Evolutionary conservation across 768 basidiomycete species (phyloP).

Genomic region (Boletus rex-veris): DNA sequence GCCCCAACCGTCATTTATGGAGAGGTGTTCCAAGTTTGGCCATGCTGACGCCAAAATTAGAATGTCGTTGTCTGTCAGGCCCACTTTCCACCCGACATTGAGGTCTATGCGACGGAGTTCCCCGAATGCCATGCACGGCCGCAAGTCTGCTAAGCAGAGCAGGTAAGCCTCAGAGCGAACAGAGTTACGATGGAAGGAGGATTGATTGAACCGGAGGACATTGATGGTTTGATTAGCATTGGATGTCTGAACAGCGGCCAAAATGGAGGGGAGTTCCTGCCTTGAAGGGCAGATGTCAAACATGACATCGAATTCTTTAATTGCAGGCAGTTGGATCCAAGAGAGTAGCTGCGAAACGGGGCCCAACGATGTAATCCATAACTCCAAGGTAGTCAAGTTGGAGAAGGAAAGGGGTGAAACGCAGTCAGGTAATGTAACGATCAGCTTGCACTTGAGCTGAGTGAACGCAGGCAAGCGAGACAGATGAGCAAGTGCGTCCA

Average conservation of each 20-base stretch:
- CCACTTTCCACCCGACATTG: neutral
- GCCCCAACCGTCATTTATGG: no score
- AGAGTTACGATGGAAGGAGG: no score
- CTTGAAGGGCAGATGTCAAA: neutral
- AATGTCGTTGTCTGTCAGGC: neutral
- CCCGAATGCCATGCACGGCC: neutral
- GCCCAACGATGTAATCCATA: neutral
- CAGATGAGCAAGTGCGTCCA: neutral
- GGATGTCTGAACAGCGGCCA: neutral
- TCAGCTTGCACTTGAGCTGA: neutral
- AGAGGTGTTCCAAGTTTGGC: no score
- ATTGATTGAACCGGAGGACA: no score
- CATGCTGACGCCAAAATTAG: neutral
- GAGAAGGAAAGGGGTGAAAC: neutral
- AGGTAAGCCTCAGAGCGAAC: neutral
- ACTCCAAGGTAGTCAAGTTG: neutral
- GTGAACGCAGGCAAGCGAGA: neutral
- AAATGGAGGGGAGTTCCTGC: neutral
- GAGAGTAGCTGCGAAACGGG: neutral
- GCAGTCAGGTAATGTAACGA: neutral
- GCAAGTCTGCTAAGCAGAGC: neutral
- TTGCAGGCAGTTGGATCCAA: neutral
- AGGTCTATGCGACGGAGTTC: neutral
- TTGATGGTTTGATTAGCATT: neutral
- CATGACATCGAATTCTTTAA: neutral